phyloP scores from a whole-genome alignment of 2,329 filamentous ascomycete species.

The Fusarium longipes region DNA sequence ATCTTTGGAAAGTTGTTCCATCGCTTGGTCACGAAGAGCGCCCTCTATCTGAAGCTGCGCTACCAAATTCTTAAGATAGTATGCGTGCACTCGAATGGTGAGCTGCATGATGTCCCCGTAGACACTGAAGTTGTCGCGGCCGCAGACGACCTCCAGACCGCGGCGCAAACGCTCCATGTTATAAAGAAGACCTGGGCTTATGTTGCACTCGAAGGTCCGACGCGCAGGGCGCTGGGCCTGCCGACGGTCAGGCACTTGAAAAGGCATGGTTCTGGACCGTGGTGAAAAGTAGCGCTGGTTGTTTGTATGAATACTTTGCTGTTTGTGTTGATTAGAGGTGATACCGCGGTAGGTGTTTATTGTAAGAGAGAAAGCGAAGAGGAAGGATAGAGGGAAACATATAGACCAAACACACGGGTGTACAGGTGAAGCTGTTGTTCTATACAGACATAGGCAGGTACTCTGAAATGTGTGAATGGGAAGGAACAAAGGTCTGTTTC shows the following conservation, averaged over 20 bases:
- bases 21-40: background rate
- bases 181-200: background rate
- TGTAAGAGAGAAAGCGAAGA: background rate
- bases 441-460: background rate
- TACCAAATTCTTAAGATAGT: background rate
- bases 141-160: constrained; percentile 2
- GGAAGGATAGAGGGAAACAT: too few species aligned
- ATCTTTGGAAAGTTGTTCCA: background rate
- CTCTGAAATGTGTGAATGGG: background rate
- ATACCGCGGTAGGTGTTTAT: background rate
- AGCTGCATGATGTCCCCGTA: constrained; percentile 23
- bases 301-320: background rate
- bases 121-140: constrained; percentile 9
- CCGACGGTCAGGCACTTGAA: background rate
- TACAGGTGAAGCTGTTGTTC: background rate
- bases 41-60: background rate
- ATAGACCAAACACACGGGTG: too few species aligned
- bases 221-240: background rate
- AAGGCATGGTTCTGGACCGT: background rate
- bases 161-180: background rate
- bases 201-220: background rate
- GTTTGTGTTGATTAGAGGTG: background rate
- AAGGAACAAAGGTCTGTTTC: background rate
- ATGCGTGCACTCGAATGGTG: background rate
- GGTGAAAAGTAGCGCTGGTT: background rate